Evolutionary conservation across 805 yeast species (phyloP).

Genomic region (Saccharomyces jurei): DNA sequence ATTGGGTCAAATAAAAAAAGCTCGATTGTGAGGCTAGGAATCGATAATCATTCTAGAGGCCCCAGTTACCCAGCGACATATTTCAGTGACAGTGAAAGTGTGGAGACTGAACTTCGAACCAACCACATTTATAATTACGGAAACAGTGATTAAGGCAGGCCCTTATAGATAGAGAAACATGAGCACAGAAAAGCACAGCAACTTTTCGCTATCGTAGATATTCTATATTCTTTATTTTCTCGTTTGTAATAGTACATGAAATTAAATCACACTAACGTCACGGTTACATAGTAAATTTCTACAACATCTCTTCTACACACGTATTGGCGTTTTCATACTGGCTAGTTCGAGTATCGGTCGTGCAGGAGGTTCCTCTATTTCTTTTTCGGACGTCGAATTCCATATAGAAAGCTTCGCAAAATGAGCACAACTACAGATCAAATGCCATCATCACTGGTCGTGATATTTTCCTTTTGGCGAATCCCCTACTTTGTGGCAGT

Average conservation of each 20-base stretch:
- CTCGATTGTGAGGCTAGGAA: background rate
- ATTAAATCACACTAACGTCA: background rate
- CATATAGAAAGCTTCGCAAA: no score
- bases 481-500: background rate
- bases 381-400: no score
- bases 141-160: background rate
- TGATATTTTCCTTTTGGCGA: background rate
- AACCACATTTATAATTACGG: conserved; percentile 24
- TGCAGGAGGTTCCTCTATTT: no score
- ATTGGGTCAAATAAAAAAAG: background rate
- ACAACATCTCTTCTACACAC: no score
- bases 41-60: background rate
- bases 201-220: background rate
- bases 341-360: no score
- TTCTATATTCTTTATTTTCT: background rate
- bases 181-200: background rate
- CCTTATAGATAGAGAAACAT: background rate
- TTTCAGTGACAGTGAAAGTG: conserved; percentile 12
- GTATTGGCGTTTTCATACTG: no score
- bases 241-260: background rate
- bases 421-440: no score
- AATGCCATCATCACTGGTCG: no score
- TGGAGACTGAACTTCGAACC: conserved; percentile 27
- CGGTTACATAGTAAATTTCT: no score
- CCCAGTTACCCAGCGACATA: background rate